Evolutionary conservation across 192 early-diverging fungal species (phyloP), one percentile per base, ranked within the genome.

Genomic region (Mortierella hygrophila): DNA sequence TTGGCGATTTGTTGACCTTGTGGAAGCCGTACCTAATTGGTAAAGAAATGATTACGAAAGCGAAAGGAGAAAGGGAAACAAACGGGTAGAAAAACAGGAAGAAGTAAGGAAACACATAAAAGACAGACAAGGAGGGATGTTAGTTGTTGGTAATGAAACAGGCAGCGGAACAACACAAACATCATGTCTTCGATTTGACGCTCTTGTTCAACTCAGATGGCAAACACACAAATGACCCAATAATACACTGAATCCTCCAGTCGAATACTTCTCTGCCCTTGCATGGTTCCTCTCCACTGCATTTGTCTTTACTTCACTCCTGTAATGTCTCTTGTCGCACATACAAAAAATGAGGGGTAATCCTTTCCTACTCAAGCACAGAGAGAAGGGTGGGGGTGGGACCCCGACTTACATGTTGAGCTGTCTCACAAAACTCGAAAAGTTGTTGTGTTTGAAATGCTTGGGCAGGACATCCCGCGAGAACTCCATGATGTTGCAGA

Each of bases 381-480:
- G 6, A 40, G 49, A n/a, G 29, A 73, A 35, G 42, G 32, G 29
- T 65, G 60, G 55, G 29, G 9, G 11, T 10, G 10, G n/a, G 6
- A 23, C 9, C 26, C 4, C 20, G 46, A 69, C 92, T 82, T 93
- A 94, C 95, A 95, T 96, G 86, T 96, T 96, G 52, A 96, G 89
- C 87, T 96, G 95, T 77, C 97, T 92, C 76, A 98, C 97, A 91
- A 98, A 98, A 77, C 94, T 95, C 16, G 94, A 94, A 83, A 96
- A 96, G 85, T 97, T 97, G 89, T 96, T 97, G 90, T 97, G 97
- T 88, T 97, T 97, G 83, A 97, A 97, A 88, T 97, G 95, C 85
- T 97, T 97, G 49, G 97, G 96, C 46, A 98, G 90, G 40, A 98
- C 96, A 87, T 97, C 96, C 75, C 94, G 91, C 70, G 95, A 94